Evolutionary conservation across 2,329 filamentous ascomycete species (phyloP).

Genomic region (Trichophyton equinum): DNA sequence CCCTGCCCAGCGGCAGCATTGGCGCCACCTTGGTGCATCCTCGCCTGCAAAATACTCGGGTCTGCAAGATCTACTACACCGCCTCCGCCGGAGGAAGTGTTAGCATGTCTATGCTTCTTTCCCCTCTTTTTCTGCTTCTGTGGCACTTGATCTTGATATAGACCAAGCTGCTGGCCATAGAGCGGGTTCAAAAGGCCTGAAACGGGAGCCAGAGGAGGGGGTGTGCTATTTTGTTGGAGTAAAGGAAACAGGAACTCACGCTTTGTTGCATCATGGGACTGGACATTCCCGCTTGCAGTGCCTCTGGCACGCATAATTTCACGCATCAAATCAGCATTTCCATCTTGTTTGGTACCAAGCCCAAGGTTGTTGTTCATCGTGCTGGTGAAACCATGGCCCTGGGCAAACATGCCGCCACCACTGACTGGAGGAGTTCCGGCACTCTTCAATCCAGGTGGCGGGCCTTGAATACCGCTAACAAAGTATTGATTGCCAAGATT

Average conservation of each 20-base stretch:
- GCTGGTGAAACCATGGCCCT: constrained; percentile 71
- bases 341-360: constrained; percentile 62
- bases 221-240: constrained; percentile 74
- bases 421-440: constrained; percentile 81
- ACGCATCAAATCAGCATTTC: constrained; percentile 62
- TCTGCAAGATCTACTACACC: constrained; percentile 99
- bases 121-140: constrained; percentile 99
- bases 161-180: constrained; percentile 74
- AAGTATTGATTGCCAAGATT: constrained; percentile 57
- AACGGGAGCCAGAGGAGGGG: constrained; percentile 81
- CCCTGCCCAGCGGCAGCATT: constrained; percentile 64
- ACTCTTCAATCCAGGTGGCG: constrained; percentile 88
- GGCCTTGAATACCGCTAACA: constrained; percentile 73
- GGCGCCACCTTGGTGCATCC: constrained; percentile 81
- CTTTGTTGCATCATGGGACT: constrained; percentile 78
- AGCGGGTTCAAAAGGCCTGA: constrained; percentile 82
- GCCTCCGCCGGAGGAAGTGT: constrained; percentile 99
- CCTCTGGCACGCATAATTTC: constrained; percentile 64
- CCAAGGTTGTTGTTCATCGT: constrained; percentile 46
- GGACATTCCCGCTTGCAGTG: constrained; percentile 46
- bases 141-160: constrained; percentile 74
- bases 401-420: constrained; percentile 72
- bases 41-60: constrained; percentile 98
- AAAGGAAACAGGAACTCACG: constrained; percentile 97
- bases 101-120: constrained; percentile 99